These are phyloP conservation scores for Hysterangium stoloniferum DNA, from an alignment of 768 basidiomycete genomes.

Conservation along the genomic window DNA sequence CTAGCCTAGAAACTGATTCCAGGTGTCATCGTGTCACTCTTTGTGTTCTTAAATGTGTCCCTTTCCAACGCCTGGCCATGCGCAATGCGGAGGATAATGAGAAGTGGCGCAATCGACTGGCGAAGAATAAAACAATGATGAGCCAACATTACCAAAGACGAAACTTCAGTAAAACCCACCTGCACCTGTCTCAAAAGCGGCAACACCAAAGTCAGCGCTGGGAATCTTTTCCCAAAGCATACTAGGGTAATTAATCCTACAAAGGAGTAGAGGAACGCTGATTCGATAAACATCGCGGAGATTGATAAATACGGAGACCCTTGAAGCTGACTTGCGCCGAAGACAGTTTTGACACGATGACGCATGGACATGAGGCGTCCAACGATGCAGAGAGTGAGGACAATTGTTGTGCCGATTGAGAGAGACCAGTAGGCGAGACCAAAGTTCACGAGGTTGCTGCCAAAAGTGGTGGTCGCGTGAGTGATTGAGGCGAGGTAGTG, in stretches of 20 bases:
- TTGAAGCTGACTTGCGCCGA: conserved; percentile 20
- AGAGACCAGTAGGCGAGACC: conserved; percentile 19
- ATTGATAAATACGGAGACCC: conserved; percentile 23
- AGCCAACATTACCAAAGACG: too few relatives aligned
- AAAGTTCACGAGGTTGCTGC: conserved; percentile 14
- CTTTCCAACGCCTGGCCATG: conserved; percentile 19
- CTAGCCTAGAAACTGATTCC: too few relatives aligned
- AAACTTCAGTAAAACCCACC: conserved; percentile 12
- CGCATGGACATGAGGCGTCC: conserved; percentile 21
- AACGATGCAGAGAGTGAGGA: conserved; percentile 19
- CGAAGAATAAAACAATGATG: background rate
- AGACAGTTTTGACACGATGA: conserved; percentile 13
- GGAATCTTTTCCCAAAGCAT: conserved; percentile 19
- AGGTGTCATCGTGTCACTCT: too few relatives aligned
- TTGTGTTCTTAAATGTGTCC: background rate
- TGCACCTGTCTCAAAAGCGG: conserved; percentile 24
- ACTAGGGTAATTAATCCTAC: conserved; percentile 26
- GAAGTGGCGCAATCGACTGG: conserved; percentile 27
- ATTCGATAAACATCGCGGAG: conserved; percentile 29
- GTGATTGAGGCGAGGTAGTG: conserved; percentile 16
- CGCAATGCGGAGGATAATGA: conserved; percentile 31
- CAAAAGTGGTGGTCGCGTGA: conserved; percentile 13
- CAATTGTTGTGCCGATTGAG: conserved; percentile 18
- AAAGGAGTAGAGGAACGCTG: conserved; percentile 23
- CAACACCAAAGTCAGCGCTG: conserved; percentile 27